Base-by-base conservation (phyloP, 129 eudicot genomes). In the Artemisia annua region DNA sequence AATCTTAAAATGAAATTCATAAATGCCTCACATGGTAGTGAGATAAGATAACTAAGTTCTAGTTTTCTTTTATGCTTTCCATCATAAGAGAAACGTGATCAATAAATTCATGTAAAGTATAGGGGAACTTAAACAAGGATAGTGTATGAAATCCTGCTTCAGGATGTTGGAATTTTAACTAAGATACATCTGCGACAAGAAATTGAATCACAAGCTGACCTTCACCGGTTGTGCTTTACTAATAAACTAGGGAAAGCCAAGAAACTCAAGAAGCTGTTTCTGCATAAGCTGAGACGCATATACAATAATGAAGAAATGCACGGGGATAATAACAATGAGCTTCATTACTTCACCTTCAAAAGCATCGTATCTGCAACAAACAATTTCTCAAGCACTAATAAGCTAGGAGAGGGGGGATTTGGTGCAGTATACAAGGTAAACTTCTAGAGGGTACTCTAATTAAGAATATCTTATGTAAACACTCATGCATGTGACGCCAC, bases 341-440 rank as follows among this genome's bases (percentile, higher is more conserved):
- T 50, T 26, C 70, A 63, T n/a, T 62, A 77, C 18, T 77, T 77
- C 81, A 77, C 81, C 76, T 77, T 77, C 62, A 53, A 70, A 62
- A 77, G 81, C 71, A 61, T 77, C 65, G 62, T 24, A 16, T 77
- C 65, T 62, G 83, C 83, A 52, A 80, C 80, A 18, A 61, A 74
- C 72, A 80, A 68, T 24, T 80, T 80, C 59, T 73, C 78, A n/a
- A 62, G 60, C 66, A 43, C 60, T 0, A 62, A 74, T 53, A 80
- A 80, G 59, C 71, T 79, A 15, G 75, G 83, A 59, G 83, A 59
- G 22, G 22, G 22, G 22, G 22, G 22, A 20, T 20, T 74, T 50
- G 83, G 83, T 48, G 75, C 24, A 46, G 83, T 80, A 35, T 79
- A 73, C 69, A 74, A 80, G 22, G 22, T 20, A 1, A 20, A 20